Evolutionary conservation across 148 eudicot species (phyloP), one percentile per base, ranked within the genome.

Genomic region (Vaccinium macrocarpon): DNA sequence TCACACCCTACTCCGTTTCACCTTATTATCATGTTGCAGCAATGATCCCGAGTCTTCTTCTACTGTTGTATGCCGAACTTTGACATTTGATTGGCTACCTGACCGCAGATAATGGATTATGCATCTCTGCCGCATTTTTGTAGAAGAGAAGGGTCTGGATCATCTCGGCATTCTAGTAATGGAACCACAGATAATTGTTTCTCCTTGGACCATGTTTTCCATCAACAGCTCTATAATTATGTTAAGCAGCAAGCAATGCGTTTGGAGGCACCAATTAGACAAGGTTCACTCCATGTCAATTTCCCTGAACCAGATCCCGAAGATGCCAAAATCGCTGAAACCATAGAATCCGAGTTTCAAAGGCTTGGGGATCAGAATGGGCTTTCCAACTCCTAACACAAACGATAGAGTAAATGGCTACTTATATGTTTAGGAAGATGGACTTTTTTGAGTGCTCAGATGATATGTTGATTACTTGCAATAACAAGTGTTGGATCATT

Each of bases 81-180:
- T 71, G 80, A 79, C 46, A 35, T 48, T 19, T 81, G 81, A 38
- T 76, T 51, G 49, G 71, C 66, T 16, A 56, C 59, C 51, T 80
- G 61, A 81, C 75, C 86, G 87, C 98, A 97, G 99, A 90, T 95
- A 61, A 95, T 97, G 99, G 99, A 97, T 87, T 95, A 95, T 68
- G 92, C 90, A 50, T 91, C 95, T 32, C 98, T 97, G 72, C 99
- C 99, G 16, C 99, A 95, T 82, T 97, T 97, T 86, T 97, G 99
- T 88, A 91, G 88, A 90, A 92, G 88, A 89, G 95, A 93, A 91
- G 98, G 98, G 6, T 97, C 98, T 3, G 99, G 99, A 55, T 94
- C 97, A 71, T 93, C 98, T 70, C 82, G 91, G 71, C 88, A 92
- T 85, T 89, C 92, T n/a, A 94, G 94, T 85, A 91, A 89, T 23